These are phyloP conservation scores for Boletus vinaceobasis DNA, from an alignment of 768 basidiomycete genomes.

Conservation along the genomic window DNA sequence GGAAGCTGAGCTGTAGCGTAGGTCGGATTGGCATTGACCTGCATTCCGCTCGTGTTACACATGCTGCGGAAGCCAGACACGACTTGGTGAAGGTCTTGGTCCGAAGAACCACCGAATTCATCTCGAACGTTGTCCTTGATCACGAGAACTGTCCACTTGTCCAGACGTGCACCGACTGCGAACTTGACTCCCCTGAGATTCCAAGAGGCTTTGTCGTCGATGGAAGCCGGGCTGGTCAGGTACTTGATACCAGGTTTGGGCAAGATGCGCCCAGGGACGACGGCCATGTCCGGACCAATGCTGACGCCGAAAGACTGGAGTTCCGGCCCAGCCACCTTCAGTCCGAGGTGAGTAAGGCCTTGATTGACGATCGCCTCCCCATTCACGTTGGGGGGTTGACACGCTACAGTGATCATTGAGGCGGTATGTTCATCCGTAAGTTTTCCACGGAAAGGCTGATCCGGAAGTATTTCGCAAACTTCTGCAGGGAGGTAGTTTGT, in stretches of 20 bases:
- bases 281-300: constrained; percentile 49
- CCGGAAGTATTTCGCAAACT: constrained; percentile 45
- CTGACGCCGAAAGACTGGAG: constrained; percentile 44
- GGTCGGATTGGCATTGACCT: constrained; percentile 34
- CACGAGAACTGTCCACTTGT: constrained; percentile 66
- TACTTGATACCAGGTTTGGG: constrained; percentile 43
- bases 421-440: constrained; percentile 53
- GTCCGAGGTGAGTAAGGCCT: constrained; percentile 44
- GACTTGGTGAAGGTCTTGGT: constrained; percentile 47
- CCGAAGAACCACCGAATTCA: constrained; percentile 54
- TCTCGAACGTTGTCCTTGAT: constrained; percentile 60
- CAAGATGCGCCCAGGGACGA: constrained; percentile 53
- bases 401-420: constrained; percentile 48
- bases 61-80: constrained; percentile 56
- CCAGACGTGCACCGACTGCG: constrained; percentile 49
- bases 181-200: constrained; percentile 59
- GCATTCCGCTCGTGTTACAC: constrained; percentile 66
- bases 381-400: constrained; percentile 48
- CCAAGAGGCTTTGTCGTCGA: constrained; percentile 51
- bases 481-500: constrained; percentile 44
- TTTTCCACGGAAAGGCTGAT: constrained; percentile 47
- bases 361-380: constrained; percentile 41
- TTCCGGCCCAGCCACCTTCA: constrained; percentile 32
- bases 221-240: constrained; percentile 23
- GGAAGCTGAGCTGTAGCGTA: constrained; percentile 46